Base-by-base conservation (phyloP, 768 basidiomycete genomes). In the Russula vinacea region DNA sequence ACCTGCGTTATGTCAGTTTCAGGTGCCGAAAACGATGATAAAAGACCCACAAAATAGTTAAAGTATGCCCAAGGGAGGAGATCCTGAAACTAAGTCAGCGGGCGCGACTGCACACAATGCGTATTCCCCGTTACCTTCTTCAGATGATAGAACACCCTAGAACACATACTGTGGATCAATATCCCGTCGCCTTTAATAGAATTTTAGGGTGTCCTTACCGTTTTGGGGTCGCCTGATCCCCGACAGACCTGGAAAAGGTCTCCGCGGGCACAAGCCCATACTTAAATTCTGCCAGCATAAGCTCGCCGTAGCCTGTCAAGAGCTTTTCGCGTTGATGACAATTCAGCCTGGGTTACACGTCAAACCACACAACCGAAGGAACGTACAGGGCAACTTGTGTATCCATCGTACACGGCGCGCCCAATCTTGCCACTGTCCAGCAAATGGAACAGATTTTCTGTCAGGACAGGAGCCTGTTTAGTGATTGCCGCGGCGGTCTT, bases 401-500 rank as follows among this genome's bases (percentile, higher is more conserved):
- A 94, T 8, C 94, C 94, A 72, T 93, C 87, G 71, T 99, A 99
- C 53, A 72, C 76, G 2, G 91, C 94, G 47, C 73, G 70, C 33
- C 85, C 80, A 53, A 92, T 74, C 67, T 83, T 82, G 39, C 94
- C 94, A 1, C 83, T 85, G 68, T 89, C 83, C 73, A 93, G 76
- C 37, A 89, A 76, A 32, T 85, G 85, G 74, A 85, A 88, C 42
- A 98, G 73, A 76, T 98, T 98, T 76, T 98, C 91, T 1, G 88
- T 84, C 51, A 98, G 80, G 5, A 99, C 88, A 13, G 96, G 96
- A 1, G 90, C 87, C 74, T 99, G 93, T 0, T 85, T 85, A 2
- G 91, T 93, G 70, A 98, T 89, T 6, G 95, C 96, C 16, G 96
- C 95, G 0, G 90, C 92, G 0, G 96, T 99, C 81, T 96, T 99